phyloP scores from a whole-genome alignment of 495 filamentous ascomycete genomes.

The Sabuloglossum arenarium region DNA sequence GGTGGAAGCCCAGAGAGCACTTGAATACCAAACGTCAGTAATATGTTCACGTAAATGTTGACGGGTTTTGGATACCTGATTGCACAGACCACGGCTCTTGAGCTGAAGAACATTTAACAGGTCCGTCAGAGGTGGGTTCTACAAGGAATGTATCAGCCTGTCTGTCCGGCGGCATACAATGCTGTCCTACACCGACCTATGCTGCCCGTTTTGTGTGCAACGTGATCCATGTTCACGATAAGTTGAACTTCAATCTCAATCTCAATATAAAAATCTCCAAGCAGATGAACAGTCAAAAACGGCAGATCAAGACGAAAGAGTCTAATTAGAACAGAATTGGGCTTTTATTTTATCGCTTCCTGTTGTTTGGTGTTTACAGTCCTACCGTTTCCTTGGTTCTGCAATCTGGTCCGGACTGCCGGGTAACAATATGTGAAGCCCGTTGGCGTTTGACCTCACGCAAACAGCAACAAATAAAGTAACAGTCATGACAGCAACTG shows the following conservation, averaged over 20 bases:
- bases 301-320: background rate
- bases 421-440: background rate
- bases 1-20: conserved; percentile 1
- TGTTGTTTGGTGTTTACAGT: too few relatives aligned
- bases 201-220: background rate
- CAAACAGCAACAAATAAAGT: background rate
- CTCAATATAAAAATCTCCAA: background rate
- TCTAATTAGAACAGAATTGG: background rate
- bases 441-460: background rate
- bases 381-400: too few relatives aligned
- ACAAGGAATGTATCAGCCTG: background rate
- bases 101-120: background rate
- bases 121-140: background rate
- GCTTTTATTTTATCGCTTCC: background rate
- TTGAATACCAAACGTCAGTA: background rate
- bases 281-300: background rate
- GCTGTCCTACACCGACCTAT: background rate
- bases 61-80: conserved; percentile 10
- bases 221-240: background rate
- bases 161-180: background rate
- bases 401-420: background rate
- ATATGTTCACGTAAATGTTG: background rate
- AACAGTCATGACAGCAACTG: background rate
- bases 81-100: conserved; percentile 16
- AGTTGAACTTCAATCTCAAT: background rate